Evolutionary conservation across 1,139 yeast genomes (phyloP), one percentile per base, ranked within the genome.

Genomic region (Spathaspora sp.): DNA sequence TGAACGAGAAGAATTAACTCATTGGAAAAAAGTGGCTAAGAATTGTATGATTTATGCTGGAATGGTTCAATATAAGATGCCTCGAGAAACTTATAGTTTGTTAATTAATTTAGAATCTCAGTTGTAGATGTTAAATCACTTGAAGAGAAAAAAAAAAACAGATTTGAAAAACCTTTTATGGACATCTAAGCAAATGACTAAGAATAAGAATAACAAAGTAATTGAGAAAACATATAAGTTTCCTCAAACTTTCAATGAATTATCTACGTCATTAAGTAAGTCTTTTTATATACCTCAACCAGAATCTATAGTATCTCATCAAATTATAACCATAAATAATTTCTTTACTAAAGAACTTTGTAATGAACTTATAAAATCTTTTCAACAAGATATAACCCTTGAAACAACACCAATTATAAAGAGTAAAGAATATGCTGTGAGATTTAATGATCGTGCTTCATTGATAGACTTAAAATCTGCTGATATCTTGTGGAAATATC

Each of bases 11-110:
- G 78, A 81, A 42, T 71, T 74, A 40, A 78, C 78, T 25, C 63
- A 60, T 42, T 72, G 89, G 62, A 82, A 81, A 56, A 74, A 71
- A 42, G 77, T 87, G 51, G 91, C 96, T 4, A 86, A 83, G 61
- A 89, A 89, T 63, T 86, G 96, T 65, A 89, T 91, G 89, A 81
- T 91, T 2, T 95, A 86, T 64, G 96, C 98, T 10, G 98, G 98
- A 47, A 86, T 93, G 85, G 87, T 93, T 37, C 97, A 90, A 66
- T 91, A 89, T 67, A 84, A 88, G 61, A 89, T 93, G 96, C 96
- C 98, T 4, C 78, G 95, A 51, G 97, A 91, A 59, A 84, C 90
- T 0, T 90, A 89, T 63, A 81, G 89, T 56, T 76, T 82, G 44
- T 70, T 90, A 59, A 85, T 89, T 40, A 81, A 79, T 53, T 71